phyloP scores from a whole-genome alignment of 2,329 filamentous ascomycete species.

The Epichloe hybrida region DNA sequence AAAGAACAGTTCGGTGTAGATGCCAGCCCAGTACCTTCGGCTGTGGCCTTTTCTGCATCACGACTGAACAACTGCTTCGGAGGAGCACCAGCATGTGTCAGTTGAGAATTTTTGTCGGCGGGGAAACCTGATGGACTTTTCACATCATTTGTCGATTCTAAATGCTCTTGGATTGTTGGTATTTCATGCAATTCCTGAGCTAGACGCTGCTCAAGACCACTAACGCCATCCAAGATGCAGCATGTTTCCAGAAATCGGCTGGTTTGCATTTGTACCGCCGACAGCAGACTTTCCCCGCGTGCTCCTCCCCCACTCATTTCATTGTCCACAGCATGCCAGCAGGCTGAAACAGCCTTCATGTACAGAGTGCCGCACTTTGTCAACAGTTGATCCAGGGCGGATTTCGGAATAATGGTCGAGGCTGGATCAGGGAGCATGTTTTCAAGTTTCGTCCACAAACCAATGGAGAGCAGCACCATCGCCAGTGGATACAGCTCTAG shows the following conservation, averaged over 20 bases:
- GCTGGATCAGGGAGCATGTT: slow-evolving; percentile 30
- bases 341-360: slow-evolving; percentile 59
- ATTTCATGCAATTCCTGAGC: slow-evolving; percentile 30
- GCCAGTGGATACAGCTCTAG: slow-evolving; percentile 62
- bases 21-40: background rate
- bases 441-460: slow-evolving; percentile 58
- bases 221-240: slow-evolving; percentile 44
- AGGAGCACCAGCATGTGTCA: background rate
- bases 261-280: slow-evolving; percentile 37
- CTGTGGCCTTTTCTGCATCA: background rate
- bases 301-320: slow-evolving; percentile 31
- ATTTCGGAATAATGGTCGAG: slow-evolving; percentile 42
- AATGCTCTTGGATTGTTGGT: background rate
- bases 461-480: slow-evolving; percentile 60
- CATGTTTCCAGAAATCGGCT: slow-evolving; percentile 49
- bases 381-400: slow-evolving; percentile 48
- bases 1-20: background rate
- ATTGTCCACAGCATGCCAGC: slow-evolving; percentile 56
- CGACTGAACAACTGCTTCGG: background rate
- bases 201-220: slow-evolving; percentile 39
- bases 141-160: background rate
- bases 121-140: slow-evolving; percentile 1
- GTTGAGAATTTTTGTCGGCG: slow-evolving; percentile 1
- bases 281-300: slow-evolving; percentile 37
- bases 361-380: slow-evolving; percentile 61